Conservation (phyloP, 805 yeast genomes). For the Nakazawaea holstii region DNA sequence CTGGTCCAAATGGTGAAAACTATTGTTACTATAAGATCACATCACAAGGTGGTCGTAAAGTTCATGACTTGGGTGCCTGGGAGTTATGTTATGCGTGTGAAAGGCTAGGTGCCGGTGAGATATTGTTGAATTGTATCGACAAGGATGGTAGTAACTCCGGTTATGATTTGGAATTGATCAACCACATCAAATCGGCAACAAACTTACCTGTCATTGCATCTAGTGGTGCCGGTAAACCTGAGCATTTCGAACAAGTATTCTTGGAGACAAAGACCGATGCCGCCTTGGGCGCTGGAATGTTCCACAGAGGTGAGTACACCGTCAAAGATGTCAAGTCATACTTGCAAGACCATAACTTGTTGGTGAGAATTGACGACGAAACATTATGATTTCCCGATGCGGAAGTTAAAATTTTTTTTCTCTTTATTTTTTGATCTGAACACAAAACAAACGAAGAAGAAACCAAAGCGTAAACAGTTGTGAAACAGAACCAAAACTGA, state of each 20-base stretch:
- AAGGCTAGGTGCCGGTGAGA: slow-evolving; percentile 93
- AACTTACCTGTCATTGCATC: slow-evolving; percentile 94
- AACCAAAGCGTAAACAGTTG: too few relatives aligned
- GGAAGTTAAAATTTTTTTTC: neutral
- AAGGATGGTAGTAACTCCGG: slow-evolving; percentile 97
- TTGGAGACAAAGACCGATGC: slow-evolving; percentile 83
- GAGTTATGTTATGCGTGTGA: slow-evolving; percentile 89
- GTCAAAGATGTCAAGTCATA: slow-evolving; percentile 77
- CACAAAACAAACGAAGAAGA: too few relatives aligned
- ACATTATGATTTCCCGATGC: neutral
- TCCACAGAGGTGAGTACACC: slow-evolving; percentile 90
- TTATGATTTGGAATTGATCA: slow-evolving; percentile 79
- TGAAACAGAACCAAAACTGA: too few relatives aligned
- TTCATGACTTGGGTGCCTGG: slow-evolving; percentile 81
- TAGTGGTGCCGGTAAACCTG: slow-evolving; percentile 94
- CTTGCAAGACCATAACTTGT: slow-evolving; percentile 53
- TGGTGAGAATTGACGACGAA: slow-evolving; percentile 61
- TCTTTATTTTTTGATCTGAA: neutral
- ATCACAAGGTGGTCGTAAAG: slow-evolving; percentile 92
- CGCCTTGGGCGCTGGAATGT: slow-evolving; percentile 98
- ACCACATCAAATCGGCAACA: slow-evolving; percentile 71
- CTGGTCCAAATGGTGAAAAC: slow-evolving; percentile 86
- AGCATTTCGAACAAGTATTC: slow-evolving; percentile 87
- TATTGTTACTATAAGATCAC: slow-evolving; percentile 95
- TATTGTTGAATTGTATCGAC: slow-evolving; percentile 88